Conservation (phyloP, 371 early-diverging fungal genomes). For the Gilbertella persicaria region DNA sequence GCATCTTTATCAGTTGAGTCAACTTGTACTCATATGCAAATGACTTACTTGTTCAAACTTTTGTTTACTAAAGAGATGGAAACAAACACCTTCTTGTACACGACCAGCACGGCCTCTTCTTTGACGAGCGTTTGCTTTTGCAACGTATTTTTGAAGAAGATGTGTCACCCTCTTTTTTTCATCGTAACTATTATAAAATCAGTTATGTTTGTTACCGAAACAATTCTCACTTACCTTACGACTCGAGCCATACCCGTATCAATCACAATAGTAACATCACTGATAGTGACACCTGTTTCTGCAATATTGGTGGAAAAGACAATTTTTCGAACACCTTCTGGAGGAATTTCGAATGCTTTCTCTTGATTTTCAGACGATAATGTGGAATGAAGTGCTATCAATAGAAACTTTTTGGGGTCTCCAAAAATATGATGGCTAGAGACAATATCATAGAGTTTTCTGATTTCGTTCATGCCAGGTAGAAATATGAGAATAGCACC, state of each 20-base stretch:
- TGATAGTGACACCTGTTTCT: constrained; percentile 95
- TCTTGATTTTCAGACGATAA: constrained; percentile 73
- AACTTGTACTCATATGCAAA: background rate
- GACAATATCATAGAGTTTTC: constrained; percentile 54
- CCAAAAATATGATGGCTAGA: constrained; percentile 51
- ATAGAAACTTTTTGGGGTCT: constrained; percentile 45
- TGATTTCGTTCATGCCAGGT: constrained; percentile 87
- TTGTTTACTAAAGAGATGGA: constrained; percentile 65
- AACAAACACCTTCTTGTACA: constrained; percentile 80
- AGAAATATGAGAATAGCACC: constrained; percentile 88
- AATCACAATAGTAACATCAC: constrained; percentile 92
- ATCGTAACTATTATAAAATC: constrained; percentile 52
- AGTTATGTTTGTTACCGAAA: background rate
- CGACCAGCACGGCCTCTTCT: constrained; percentile 94
- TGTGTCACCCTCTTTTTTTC: constrained; percentile 66
- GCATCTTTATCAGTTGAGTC: constrained; percentile 40
- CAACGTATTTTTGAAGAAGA: constrained; percentile 70
- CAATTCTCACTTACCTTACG: constrained; percentile 43
- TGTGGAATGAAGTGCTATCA: constrained; percentile 82
- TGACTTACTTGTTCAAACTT: constrained; percentile 53
- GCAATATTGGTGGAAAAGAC: constrained; percentile 94
- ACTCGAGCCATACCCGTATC: constrained; percentile 92
- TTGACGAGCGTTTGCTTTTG: constrained; percentile 87
- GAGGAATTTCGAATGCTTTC: constrained; percentile 65
- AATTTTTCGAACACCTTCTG: constrained; percentile 74